phyloP scores from a whole-genome alignment of 441 rosid species.

The Capsella rubella region DNA sequence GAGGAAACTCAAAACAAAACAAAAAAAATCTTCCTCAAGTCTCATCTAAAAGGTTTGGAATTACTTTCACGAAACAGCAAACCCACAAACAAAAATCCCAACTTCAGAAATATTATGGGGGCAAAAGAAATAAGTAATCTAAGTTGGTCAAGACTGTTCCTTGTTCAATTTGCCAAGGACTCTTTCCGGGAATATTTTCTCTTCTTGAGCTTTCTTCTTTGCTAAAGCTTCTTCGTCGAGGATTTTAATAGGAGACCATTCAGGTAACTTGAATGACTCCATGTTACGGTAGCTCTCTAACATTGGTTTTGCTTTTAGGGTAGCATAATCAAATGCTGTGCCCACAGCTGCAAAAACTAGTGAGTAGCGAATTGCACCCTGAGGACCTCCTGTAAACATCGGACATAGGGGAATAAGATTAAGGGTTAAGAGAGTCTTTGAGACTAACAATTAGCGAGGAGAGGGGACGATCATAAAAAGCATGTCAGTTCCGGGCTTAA shows the following conservation, averaged over 20 bases:
- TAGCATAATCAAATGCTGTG: conserved; percentile 64
- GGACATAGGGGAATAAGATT: neutral
- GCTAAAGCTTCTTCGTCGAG: conserved; percentile 85
- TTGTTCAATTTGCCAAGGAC: conserved; percentile 61
- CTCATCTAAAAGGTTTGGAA: conserved; percentile 17
- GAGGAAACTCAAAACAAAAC: neutral
- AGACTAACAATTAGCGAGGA: too few relatives aligned
- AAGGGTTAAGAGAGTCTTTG: too few relatives aligned
- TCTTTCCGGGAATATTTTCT: conserved; percentile 53
- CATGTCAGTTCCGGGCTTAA: conserved; percentile 16
- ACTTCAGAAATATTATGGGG: neutral
- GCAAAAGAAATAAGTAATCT: neutral
- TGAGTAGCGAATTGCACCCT: conserved; percentile 81
- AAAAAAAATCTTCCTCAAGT: conserved; percentile 1
- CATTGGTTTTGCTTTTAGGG: conserved; percentile 56
- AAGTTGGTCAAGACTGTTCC: conserved; percentile 60
- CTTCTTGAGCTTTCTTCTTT: conserved; percentile 72
- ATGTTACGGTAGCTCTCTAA: conserved; percentile 45
- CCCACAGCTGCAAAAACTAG: conserved; percentile 69
- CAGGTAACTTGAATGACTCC: conserved; percentile 67
- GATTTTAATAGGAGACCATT: conserved; percentile 88
- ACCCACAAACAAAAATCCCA: conserved; percentile 6
- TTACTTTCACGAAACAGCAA: conserved; percentile 27
- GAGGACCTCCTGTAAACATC: conserved; percentile 67
- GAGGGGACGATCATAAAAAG: too few relatives aligned